A percentile compares a stretch with the other conserved stretches of the same genome.
Conservation (phyloP, 2,329 filamentous ascomycete genomes). For the Colletotrichum sp. region DNA sequence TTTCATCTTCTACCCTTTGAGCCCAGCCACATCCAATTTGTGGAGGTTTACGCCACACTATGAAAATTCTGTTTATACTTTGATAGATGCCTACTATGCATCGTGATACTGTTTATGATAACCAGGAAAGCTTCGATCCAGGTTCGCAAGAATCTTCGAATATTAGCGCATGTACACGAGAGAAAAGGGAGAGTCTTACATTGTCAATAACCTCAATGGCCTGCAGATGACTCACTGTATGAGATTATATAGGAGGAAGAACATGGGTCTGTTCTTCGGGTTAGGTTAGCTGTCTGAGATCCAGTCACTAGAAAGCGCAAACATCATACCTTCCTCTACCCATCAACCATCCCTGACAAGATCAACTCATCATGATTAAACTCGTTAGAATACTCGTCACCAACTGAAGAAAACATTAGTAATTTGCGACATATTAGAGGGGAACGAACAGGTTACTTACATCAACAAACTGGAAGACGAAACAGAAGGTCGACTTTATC, state of each 20-base stretch:
- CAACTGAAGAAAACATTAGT: too few species aligned
- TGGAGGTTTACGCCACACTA: too few species aligned
- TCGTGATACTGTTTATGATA: not conserved
- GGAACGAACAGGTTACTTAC: too few species aligned
- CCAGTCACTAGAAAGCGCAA: accelerated
- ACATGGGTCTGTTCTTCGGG: not conserved
- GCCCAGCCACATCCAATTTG: too few species aligned
- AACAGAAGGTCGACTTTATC: too few species aligned
- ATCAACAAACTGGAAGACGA: too few species aligned
- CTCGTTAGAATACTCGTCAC: too few species aligned
- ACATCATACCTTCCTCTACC: not conserved
- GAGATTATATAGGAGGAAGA: not conserved
- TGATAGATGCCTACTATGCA: not conserved
- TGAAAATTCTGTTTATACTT: too few species aligned
- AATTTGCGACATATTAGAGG: too few species aligned
- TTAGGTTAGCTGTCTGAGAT: not conserved
- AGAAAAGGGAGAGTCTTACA: not conserved
- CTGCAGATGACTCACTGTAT: not conserved
- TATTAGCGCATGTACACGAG: not conserved
- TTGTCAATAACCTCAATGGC: not conserved
- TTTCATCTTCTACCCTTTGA: too few species aligned
- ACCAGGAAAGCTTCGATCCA: not conserved
- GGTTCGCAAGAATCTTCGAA: not conserved
- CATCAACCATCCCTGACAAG: not conserved
- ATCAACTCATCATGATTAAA: not conserved